Conservation (phyloP, 768 basidiomycete species). For the Mycena sanguinolenta region DNA sequence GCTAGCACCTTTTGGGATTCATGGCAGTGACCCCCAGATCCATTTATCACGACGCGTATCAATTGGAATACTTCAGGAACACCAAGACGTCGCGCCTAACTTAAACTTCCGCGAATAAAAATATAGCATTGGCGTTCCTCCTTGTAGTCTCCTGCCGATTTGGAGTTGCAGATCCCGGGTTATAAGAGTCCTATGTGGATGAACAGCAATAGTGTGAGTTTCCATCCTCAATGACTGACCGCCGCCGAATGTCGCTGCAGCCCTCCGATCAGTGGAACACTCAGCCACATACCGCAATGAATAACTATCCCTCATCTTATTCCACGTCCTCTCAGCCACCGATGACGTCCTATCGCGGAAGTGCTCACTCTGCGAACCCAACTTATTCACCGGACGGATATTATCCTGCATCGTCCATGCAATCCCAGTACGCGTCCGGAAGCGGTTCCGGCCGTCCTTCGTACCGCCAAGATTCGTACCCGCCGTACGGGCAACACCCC, state of each 20-base stretch:
- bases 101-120: slow-evolving; percentile 21
- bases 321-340: slow-evolving; percentile 29
- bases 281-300: slow-evolving; percentile 42
- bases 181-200: slow-evolving; percentile 41
- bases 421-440: slow-evolving; percentile 42
- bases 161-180: slow-evolving; percentile 40
- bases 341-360: slow-evolving; percentile 23
- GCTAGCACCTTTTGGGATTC: slow-evolving; percentile 32
- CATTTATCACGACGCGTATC: slow-evolving; percentile 33
- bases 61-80: slow-evolving; percentile 34
- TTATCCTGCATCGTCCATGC: slow-evolving; percentile 33
- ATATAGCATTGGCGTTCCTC: slow-evolving; percentile 19
- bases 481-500: slow-evolving; percentile 45
- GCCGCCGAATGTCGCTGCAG: slow-evolving; percentile 47
- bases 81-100: slow-evolving; percentile 23
- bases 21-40: slow-evolving; percentile 14
- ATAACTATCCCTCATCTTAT: slow-evolving; percentile 42
- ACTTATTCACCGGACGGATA: slow-evolving; percentile 41
- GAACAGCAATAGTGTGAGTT: slow-evolving; percentile 39
- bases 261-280: slow-evolving; percentile 53
- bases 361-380: slow-evolving; percentile 26
- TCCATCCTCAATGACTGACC: slow-evolving; percentile 45
- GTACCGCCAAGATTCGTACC: slow-evolving; percentile 46
- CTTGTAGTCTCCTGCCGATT: slow-evolving; percentile 33
- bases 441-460: slow-evolving; percentile 47